Percentiles rank a stretch among this genome's conserved stretches.
phyloP scores from a whole-genome alignment of 441 rosid genomes.

The Gossypium aridum region DNA sequence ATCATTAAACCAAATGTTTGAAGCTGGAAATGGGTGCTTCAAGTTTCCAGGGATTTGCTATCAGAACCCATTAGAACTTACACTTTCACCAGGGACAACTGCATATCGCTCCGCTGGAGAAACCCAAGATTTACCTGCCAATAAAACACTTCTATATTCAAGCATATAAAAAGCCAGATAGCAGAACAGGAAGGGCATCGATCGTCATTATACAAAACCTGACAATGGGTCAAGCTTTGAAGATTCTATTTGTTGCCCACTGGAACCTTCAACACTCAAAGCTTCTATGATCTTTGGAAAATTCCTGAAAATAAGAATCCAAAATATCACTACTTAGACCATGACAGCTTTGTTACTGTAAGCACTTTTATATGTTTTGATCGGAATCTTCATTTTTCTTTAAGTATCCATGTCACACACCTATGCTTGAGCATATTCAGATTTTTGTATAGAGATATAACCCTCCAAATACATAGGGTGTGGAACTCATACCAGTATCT shows the following conservation, averaged over 20 bases:
- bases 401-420: too few species aligned
- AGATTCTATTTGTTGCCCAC: slow-evolving; percentile 66
- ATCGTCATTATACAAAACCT: slow-evolving; percentile 32
- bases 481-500: neutral
- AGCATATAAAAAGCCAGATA: neutral
- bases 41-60: neutral
- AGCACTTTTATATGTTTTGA: too few species aligned
- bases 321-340: neutral
- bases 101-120: slow-evolving; percentile 90
- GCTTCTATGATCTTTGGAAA: slow-evolving; percentile 67
- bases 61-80: slow-evolving; percentile 26
- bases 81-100: slow-evolving; percentile 82
- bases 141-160: slow-evolving; percentile 4
- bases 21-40: neutral
- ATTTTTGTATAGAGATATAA: too few species aligned
- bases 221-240: slow-evolving; percentile 56
- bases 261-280: slow-evolving; percentile 78
- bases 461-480: neutral
- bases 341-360: too few species aligned
- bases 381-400: too few species aligned
- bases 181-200: neutral
- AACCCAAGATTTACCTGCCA: slow-evolving; percentile 80
- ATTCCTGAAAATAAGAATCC: slow-evolving; percentile 41
- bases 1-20: neutral
- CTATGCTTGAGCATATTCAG: too few species aligned